phyloP scores from a whole-genome alignment of 441 rosid genomes.

The Raphanus hybrid region DNA sequence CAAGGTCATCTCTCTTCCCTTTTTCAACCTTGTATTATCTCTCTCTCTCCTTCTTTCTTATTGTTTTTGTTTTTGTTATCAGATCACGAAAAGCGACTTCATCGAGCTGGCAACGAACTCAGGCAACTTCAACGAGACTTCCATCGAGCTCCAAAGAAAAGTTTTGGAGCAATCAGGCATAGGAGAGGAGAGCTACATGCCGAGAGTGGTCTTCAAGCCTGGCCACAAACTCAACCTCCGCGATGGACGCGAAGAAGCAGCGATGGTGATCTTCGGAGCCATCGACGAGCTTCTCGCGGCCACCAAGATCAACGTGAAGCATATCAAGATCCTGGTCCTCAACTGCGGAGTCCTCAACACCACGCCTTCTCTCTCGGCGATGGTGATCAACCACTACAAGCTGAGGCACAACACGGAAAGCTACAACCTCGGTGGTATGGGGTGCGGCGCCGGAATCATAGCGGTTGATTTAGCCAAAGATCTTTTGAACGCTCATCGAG shows the following conservation, averaged over 20 bases:
- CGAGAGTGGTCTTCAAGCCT: slow-evolving; percentile 54
- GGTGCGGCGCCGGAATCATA: slow-evolving; percentile 68
- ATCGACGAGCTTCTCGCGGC: slow-evolving; percentile 42
- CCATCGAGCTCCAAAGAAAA: slow-evolving; percentile 56
- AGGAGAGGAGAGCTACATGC: slow-evolving; percentile 72
- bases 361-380: slow-evolving; percentile 69
- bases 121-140: slow-evolving; percentile 55
- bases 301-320: slow-evolving; percentile 54
- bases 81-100: slow-evolving; percentile 66
- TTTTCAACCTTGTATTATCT: background rate
- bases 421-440: slow-evolving; percentile 85
- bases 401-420: slow-evolving; percentile 62
- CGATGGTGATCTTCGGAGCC: slow-evolving; percentile 66
- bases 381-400: slow-evolving; percentile 73
- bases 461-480: slow-evolving; percentile 73
- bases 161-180: slow-evolving; percentile 61
- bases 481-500: slow-evolving; percentile 61
- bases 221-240: slow-evolving; percentile 48
- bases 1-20: slow-evolving; percentile 52
- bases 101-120: slow-evolving; percentile 56
- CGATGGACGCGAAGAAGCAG: slow-evolving; percentile 75
- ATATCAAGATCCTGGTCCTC: slow-evolving; percentile 60
- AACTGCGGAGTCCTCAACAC: slow-evolving; percentile 77
- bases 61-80: slow-evolving; percentile 20
- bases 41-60: slow-evolving; percentile 17